A percentile compares a stretch with the other conserved stretches of the same genome.
phyloP scores from a whole-genome alignment of 768 basidiomycete genomes.

The Antrodiella citrinella region DNA sequence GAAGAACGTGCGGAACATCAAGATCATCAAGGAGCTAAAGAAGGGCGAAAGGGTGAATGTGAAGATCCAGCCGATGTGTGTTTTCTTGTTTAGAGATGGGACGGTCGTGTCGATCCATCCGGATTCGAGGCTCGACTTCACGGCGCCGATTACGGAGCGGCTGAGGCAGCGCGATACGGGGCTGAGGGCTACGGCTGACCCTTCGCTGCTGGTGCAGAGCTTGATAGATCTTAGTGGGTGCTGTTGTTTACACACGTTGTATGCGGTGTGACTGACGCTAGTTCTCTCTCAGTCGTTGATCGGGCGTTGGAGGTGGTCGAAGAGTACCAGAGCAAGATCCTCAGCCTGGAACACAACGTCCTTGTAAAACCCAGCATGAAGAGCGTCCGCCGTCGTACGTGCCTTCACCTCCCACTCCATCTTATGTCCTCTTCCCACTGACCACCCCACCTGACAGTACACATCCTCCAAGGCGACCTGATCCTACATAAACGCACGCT shows the following conservation, averaged over 20 bases:
- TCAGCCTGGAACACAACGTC: conserved; percentile 51
- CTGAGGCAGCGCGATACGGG: conserved; percentile 51
- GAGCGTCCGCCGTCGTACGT: conserved; percentile 50
- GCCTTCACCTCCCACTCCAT: background rate
- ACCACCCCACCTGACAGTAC: conserved; percentile 34
- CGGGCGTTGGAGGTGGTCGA: conserved; percentile 61
- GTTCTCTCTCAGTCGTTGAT: conserved; percentile 50
- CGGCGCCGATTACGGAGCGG: conserved; percentile 49
- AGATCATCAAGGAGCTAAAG: conserved; percentile 30
- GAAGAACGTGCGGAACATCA: conserved; percentile 18
- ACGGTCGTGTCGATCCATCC: conserved; percentile 57
- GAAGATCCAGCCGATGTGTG: conserved; percentile 52
- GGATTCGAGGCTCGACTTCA: conserved; percentile 37
- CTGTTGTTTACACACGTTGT: background rate
- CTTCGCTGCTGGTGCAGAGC: conserved; percentile 61
- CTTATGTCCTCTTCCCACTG: background rate
- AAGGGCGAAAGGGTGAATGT: conserved; percentile 54
- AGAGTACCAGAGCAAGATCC: conserved; percentile 54
- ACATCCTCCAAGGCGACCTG: conserved; percentile 69
- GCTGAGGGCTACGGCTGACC: conserved; percentile 54
- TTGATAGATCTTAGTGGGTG: conserved; percentile 47
- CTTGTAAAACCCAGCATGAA: conserved; percentile 53
- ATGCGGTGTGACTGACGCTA: conserved; percentile 12
- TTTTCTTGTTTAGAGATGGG: conserved; percentile 65
- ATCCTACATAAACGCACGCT: conserved; percentile 68